Conservation (phyloP, 768 basidiomycete genomes). For the Mycena leptocephala region DNA sequence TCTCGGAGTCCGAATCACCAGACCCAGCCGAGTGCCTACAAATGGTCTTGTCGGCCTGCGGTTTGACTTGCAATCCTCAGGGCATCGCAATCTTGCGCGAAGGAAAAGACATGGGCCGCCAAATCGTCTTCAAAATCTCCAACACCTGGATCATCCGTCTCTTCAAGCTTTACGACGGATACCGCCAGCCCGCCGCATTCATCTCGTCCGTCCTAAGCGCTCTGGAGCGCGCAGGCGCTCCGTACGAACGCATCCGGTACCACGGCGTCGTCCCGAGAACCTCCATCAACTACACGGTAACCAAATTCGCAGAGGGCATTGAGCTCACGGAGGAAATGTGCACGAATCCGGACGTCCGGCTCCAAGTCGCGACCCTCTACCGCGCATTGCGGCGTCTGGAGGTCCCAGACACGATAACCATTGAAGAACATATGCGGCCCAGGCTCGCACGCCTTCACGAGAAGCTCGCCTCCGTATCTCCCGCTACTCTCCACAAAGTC, state of each 20-base stretch:
- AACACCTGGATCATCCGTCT: constrained; percentile 10
- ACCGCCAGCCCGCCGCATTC: constrained; percentile 4
- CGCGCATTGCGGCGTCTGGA: neutral
- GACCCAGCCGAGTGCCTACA: neutral
- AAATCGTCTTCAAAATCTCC: constrained; percentile 13
- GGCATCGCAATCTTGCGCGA: constrained; percentile 8
- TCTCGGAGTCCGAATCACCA: neutral
- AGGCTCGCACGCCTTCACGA: neutral
- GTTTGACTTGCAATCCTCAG: neutral
- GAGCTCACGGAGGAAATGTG: neutral
- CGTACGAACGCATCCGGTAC: constrained; percentile 1
- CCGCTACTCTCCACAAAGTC: neutral
- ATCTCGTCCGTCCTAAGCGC: neutral
- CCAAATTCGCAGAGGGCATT: neutral
- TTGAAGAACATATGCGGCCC: constrained; percentile 8
- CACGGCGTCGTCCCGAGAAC: neutral
- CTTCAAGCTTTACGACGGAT: constrained; percentile 16
- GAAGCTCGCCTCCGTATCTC: neutral
- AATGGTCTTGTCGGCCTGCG: constrained; percentile 4
- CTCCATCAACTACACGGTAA: constrained; percentile 2
- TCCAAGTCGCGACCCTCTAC: neutral
- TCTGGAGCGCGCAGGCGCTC: neutral
- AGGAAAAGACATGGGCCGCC: constrained; percentile 4
- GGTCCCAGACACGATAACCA: neutral
- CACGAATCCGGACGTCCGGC: neutral